Conservation (phyloP, 257 asterid species). For the Solanum tacnaense region DNA sequence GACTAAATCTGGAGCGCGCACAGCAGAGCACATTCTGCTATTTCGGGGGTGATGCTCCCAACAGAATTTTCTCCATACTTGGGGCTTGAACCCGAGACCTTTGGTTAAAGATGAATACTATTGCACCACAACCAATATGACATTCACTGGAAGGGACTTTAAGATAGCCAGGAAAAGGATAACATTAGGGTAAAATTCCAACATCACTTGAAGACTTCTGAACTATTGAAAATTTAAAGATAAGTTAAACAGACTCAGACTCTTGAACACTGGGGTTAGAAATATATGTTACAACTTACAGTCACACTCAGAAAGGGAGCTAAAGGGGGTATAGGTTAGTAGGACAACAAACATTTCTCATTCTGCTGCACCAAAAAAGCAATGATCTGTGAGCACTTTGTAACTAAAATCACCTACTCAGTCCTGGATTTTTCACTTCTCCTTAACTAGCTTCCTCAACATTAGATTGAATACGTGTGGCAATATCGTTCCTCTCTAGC, state of each 20-base stretch:
- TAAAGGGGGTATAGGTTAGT: slow-evolving; percentile 6
- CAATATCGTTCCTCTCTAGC: slow-evolving; percentile 28
- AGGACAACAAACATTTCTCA: slow-evolving; percentile 9
- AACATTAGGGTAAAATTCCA: neutral
- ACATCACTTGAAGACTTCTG: neutral
- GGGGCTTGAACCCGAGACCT: neutral
- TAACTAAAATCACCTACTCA: slow-evolving; percentile 6
- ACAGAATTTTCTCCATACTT: accelerated
- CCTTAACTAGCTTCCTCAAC: slow-evolving; percentile 39
- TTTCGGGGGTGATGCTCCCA: too few species aligned
- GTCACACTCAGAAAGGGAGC: neutral
- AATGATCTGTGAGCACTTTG: neutral
- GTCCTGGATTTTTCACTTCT: neutral
- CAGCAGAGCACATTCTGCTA: too few species aligned
- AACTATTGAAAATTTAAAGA: neutral
- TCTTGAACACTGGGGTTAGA: neutral
- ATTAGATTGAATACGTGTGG: slow-evolving; percentile 19
- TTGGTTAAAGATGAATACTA: neutral
- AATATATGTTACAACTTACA: neutral
- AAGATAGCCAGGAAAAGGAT: neutral
- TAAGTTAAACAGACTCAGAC: neutral
- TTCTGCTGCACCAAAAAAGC: slow-evolving; percentile 7
- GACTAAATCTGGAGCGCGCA: too few species aligned
- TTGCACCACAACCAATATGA: neutral
- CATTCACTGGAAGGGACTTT: neutral